Base-by-base conservation (phyloP, 495 filamentous ascomycete species). In the Podospora sp. region DNA sequence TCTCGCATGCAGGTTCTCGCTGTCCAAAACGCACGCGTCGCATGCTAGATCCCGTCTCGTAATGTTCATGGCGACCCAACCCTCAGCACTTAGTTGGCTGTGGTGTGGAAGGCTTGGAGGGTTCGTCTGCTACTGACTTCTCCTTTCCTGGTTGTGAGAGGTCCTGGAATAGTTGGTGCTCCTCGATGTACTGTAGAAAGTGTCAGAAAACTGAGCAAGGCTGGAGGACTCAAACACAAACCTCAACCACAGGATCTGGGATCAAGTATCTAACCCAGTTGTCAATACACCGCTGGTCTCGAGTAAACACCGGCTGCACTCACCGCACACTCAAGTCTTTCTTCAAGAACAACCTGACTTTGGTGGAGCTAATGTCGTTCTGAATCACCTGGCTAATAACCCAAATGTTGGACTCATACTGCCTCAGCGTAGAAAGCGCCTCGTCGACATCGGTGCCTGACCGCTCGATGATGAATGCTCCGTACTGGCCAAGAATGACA, bases 391-490 rank as follows among this genome's bases (percentile, higher is more conserved):
- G 93, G 70, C 90, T 89, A 68, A 97, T 93, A 57, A 95, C 88
- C 73, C 91, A 87, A 65, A 97, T 96, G 66, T 96, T 95, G 51
- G 81, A 71, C 59, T 85, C 80, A 75, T 82, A 88, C 36, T 88
- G 87, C 72, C 92, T 87, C 51, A 96, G 81, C 55, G 84, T 87
- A 26, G 89, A 87, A 22, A 95, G 81, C 2, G 92, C 92, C 70
- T 93, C 91, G 67, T 94, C 90, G 65, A 95, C 90, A 70, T 95
- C 92, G 20, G 93, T 95, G n/a, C 94, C 94, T 50, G 86, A 88
- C 49, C 94, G 89, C 77, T 97, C 93, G 55, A 97, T 87, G 66
- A 96, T 93, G 78, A 96, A 97, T 11, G 90, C 88, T 25, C 93
- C 94, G 74, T 91, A 96, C 75, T 86, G 82, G 50, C 91, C 88